Conservation (phyloP, 768 basidiomycete species). For the Panus rudis region DNA sequence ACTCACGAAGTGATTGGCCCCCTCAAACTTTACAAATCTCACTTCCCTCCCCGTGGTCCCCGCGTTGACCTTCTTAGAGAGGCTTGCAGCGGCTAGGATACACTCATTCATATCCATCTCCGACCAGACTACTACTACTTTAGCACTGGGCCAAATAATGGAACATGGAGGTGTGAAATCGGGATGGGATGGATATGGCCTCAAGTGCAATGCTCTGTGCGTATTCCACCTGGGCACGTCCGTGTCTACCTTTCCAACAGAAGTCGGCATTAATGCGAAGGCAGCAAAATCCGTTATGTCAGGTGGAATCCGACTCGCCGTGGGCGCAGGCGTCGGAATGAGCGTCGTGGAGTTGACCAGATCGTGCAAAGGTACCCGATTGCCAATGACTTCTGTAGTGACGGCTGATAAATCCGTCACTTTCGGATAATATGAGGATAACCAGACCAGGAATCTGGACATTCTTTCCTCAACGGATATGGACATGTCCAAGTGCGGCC, state of each 20-base stretch:
- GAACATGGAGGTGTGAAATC: too few species aligned
- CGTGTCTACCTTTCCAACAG: background rate
- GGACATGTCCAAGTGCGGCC: slow-evolving; percentile 5
- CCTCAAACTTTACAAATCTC: background rate
- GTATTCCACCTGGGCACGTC: slow-evolving; percentile 4
- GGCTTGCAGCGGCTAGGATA: slow-evolving; percentile 6
- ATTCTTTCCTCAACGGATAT: slow-evolving; percentile 1
- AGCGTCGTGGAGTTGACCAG: background rate
- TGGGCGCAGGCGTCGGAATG: slow-evolving; percentile 1
- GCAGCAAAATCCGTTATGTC: background rate
- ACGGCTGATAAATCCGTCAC: background rate
- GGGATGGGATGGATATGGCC: too few species aligned
- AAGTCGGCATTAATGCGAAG: background rate
- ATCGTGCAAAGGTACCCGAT: slow-evolving; percentile 4
- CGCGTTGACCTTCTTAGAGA: background rate
- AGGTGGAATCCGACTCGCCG: background rate
- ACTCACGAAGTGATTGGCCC: slow-evolving; percentile 17
- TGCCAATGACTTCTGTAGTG: slow-evolving; percentile 1
- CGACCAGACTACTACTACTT: slow-evolving; percentile 8
- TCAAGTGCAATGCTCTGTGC: slow-evolving; percentile 3
- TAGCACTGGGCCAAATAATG: slow-evolving; percentile 4
- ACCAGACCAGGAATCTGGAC: slow-evolving; percentile 1
- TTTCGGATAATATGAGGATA: slow-evolving; percentile 8
- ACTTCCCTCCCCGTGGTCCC: slow-evolving; percentile 1
- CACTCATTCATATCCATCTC: slow-evolving; percentile 5